Evolutionary conservation across 75 land plant genomes (phyloP).

Genomic region (Pseudotsuga menziesii): DNA sequence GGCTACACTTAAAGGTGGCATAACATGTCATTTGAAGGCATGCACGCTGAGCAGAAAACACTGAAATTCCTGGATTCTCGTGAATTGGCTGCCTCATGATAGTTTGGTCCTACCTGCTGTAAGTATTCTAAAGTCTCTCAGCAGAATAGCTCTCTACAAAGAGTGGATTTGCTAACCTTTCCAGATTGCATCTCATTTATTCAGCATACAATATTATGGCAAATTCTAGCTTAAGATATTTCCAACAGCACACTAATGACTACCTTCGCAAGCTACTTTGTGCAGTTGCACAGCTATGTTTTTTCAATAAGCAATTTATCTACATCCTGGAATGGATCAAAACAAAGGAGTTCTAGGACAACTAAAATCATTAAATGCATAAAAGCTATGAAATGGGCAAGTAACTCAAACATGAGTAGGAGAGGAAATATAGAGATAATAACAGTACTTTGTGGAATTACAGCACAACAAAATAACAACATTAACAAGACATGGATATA

Average conservation of each 20-base stretch:
- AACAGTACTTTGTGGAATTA: not conserved
- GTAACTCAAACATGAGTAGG: not conserved
- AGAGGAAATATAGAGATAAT: not conserved
- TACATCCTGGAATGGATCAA: not conserved
- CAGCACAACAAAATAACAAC: not conserved
- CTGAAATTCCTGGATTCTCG: not conserved
- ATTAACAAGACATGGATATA: not conserved
- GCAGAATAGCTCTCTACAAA: not conserved
- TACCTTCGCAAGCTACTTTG: not conserved
- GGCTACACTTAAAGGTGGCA: not conserved
- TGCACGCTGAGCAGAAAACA: not conserved
- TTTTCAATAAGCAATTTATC: not conserved
- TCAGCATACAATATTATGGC: not conserved
- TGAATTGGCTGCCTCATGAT: not conserved
- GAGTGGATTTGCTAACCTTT: not conserved
- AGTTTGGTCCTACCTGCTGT: not conserved
- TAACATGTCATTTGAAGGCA: not conserved
- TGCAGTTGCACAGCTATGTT: not conserved
- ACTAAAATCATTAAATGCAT: not conserved
- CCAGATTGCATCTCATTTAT: not conserved
- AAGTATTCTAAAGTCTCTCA: not conserved
- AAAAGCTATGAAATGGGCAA: not conserved
- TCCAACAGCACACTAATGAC: not conserved
- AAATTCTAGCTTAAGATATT: conserved; percentile 1
- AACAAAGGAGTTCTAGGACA: not conserved